Base-by-base conservation (phyloP, 164 flowering plant genomes). In the Akebia trifoliata region DNA sequence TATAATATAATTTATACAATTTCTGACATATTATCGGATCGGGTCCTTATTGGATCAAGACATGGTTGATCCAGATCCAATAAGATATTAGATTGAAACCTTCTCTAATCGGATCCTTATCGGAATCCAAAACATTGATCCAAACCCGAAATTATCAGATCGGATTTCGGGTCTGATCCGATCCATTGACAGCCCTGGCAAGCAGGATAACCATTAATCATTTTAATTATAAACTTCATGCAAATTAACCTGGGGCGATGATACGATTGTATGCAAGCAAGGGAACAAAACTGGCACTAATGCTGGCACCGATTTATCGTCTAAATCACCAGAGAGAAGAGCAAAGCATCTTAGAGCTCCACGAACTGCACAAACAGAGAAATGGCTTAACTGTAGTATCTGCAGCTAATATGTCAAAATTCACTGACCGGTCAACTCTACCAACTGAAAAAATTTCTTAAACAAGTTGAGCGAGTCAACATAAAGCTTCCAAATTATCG, bases 261-360 rank as follows among this genome's bases (percentile, higher is more conserved):
- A 90, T 57, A 87, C 80, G 56, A 90, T 73, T 45, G 70, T 56
- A 63, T 76, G 74, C 74, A 90, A 80, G 69, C 78, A 74, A 37
- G 99, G 99, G 68, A 90, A 90, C 60, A 90, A 57, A 69, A 74
- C 69, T 50, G 96, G 97, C 55, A 93, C 78, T 60, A 93, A 35
- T 39, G 65, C 67, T 36, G 96, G 97, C 62, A 87, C 87, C 67
- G 76, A 64, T 55, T 69, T 74, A 69, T 87, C 97, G 65, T 90
- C 96, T 79, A 93, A 63, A 73, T 93, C 99, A 14, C 74, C 81
- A 44, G 95, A 80, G 37, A 93, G 72, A 71, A 90, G 87, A 56
- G 85, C 76, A 72, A 93, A 62, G 64, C 97, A 93, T 71, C 87
- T 85, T 48, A 93, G 63, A 69, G 89, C 92, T 40, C 97, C 97